A percentile compares a stretch with the other conserved stretches of the same genome.
phyloP scores from a whole-genome alignment of 805 yeast genomes.

The Myxozyma vanderwaltii region DNA sequence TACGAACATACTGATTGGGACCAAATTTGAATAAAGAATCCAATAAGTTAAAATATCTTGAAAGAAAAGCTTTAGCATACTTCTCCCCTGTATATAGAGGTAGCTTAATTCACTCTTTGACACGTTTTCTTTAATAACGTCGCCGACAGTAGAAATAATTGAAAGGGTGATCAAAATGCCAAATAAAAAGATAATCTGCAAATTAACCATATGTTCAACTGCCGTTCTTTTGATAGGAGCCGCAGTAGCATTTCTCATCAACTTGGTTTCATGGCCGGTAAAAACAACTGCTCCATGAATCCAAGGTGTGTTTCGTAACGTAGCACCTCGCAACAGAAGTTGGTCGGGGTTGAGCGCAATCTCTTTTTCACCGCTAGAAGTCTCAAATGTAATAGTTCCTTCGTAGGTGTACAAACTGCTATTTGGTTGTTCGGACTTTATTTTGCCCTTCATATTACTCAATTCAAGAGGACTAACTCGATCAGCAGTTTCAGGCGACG shows the following conservation, averaged over 20 bases:
- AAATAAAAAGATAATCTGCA: conserved; percentile 87
- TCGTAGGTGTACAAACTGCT: conserved; percentile 92
- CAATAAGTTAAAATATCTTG: conserved; percentile 88
- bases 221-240: conserved; percentile 97
- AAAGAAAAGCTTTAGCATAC: conserved; percentile 71
- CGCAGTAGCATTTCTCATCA: conserved; percentile 98
- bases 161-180: conserved; percentile 74
- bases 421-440: conserved; percentile 89
- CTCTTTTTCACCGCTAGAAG: conserved; percentile 29
- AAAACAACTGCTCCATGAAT: conserved; percentile 89
- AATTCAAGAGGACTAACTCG: conserved; percentile 67
- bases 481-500: conserved; percentile 73
- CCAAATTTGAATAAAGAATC: conserved; percentile 94
- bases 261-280: conserved; percentile 97
- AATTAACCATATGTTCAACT: conserved; percentile 90
- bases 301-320: conserved; percentile 92
- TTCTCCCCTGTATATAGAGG: conserved; percentile 67
- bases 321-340: conserved; percentile 90
- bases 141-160: conserved; percentile 82
- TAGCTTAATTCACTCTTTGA: conserved; percentile 55
- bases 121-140: conserved; percentile 59
- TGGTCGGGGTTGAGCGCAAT: conserved; percentile 89
- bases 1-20: conserved; percentile 92
- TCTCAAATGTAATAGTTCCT: conserved; percentile 69
- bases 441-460: conserved; percentile 55